These are phyloP conservation scores for Ceratobasidium sp. DNA, from an alignment of 1,284 basidiomycete species.

Conservation along the genomic window DNA sequence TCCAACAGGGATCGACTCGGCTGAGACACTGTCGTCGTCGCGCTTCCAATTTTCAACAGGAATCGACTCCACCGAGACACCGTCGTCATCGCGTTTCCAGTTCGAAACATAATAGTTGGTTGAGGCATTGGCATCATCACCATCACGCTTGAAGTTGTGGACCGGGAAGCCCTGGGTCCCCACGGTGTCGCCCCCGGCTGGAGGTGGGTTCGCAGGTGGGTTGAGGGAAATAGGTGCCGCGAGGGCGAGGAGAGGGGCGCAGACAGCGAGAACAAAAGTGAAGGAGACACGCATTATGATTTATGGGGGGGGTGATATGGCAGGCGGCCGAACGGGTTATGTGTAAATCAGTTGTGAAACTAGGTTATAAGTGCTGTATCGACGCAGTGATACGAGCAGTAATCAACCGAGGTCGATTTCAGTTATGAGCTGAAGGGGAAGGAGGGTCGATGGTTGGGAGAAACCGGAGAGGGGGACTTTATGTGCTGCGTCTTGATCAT, in stretches of 20 bases:
- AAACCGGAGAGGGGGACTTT: not conserved
- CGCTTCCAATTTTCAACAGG: not conserved
- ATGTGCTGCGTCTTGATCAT: not conserved
- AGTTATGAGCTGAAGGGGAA: constrained; percentile 2
- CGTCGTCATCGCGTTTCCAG: constrained; percentile 13
- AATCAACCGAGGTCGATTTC: not conserved
- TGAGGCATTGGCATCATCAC: not conserved
- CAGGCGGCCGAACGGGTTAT: not conserved
- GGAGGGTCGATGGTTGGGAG: not conserved
- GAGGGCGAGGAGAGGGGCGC: constrained; percentile 9
- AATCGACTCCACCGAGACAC: not conserved
- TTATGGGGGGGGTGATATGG: not conserved
- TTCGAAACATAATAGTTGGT: not conserved
- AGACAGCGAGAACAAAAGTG: not conserved
- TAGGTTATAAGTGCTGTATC: constrained; percentile 10
- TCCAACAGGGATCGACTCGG: not conserved
- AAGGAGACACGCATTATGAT: constrained; percentile 30
- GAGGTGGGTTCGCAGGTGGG: not conserved
- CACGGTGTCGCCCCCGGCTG: not conserved
- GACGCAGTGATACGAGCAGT: constrained; percentile 20
- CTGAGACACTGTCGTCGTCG: not conserved
- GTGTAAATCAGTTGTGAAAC: not conserved
- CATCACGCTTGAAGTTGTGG: constrained; percentile 3
- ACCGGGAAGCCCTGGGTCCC: not conserved
- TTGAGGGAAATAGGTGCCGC: constrained; percentile 21